phyloP scores from a whole-genome alignment of 2,329 filamentous ascomycete genomes.

The Endoconidiophora laricicola region DNA sequence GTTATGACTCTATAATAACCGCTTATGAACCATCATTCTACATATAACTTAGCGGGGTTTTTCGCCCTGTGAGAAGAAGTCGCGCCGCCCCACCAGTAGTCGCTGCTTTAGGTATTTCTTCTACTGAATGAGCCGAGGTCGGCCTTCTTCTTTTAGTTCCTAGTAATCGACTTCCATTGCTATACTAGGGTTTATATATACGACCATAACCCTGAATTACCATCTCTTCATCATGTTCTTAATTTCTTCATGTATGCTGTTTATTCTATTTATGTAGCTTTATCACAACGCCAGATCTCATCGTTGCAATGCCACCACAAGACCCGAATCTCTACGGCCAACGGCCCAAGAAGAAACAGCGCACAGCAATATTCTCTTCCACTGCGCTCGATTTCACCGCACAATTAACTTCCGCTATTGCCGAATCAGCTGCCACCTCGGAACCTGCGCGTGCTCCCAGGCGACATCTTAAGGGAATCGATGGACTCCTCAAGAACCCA shows the following conservation, averaged over 20 bases:
- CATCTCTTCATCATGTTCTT: background rate
- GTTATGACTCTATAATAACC: background rate
- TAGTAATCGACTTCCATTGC: background rate
- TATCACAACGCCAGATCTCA: background rate
- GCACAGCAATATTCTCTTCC: slow-evolving; percentile 53
- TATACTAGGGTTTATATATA: background rate
- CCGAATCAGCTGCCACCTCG: slow-evolving; percentile 29
- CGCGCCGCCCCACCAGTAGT: slow-evolving; percentile 3
- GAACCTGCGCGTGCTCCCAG: background rate
- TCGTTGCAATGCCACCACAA: slow-evolving; percentile 35
- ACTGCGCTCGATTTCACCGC: slow-evolving; percentile 74
- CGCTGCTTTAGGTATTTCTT: slow-evolving; percentile 1
- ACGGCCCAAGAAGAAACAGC: slow-evolving; percentile 49
- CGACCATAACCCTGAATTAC: background rate
- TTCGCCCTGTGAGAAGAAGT: background rate
- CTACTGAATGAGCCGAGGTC: slow-evolving; percentile 2
- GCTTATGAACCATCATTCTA: background rate
- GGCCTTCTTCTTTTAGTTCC: background rate
- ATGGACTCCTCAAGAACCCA: slow-evolving; percentile 1
- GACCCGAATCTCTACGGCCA: slow-evolving; percentile 65
- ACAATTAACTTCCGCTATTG: slow-evolving; percentile 68
- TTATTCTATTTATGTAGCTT: too few species aligned
- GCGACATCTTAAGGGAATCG: background rate
- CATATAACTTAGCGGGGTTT: slow-evolving; percentile 7
- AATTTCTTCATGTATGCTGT: too few species aligned